A percentile compares a stretch with the other conserved stretches of the same genome.
These are phyloP conservation scores for Micractinium conductrix DNA, from an alignment of 139 green algal genomes.

Conservation along the genomic window DNA sequence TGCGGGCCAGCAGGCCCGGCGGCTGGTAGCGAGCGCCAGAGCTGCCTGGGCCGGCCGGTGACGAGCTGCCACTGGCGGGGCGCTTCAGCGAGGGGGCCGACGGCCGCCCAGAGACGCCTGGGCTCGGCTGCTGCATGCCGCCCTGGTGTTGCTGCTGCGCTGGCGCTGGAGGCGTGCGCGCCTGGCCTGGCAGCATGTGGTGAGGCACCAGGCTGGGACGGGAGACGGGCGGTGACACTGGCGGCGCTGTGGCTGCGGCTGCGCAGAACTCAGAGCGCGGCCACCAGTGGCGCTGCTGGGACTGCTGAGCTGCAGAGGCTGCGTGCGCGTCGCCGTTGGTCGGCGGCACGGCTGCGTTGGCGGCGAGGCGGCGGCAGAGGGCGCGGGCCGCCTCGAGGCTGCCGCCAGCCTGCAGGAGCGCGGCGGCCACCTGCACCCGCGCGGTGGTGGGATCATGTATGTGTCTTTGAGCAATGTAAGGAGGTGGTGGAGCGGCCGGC, in stretches of 20 bases:
- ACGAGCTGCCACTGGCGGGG: no score
- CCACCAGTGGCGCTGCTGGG: slow-evolving; percentile 14
- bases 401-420: slow-evolving; percentile 1
- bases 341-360: not conserved
- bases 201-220: slow-evolving; percentile 11
- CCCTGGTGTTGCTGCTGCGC: not conserved
- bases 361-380: not conserved
- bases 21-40: no score
- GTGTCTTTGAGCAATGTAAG: no score
- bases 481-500: no score
- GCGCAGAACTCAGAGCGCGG: not conserved
- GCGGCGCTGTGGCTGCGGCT: not conserved
- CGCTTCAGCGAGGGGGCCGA: no score
- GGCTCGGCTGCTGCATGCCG: not conserved
- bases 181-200: slow-evolving; percentile 20
- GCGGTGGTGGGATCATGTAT: no score
- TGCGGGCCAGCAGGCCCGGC: no score
- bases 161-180: not conserved
- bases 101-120: no score
- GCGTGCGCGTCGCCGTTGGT: not conserved
- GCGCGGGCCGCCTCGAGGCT: not conserved
- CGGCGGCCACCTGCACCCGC: not conserved
- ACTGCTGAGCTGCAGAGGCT: not conserved
- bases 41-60: no score
- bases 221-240: not conserved